Percentiles rank a stretch among this genome's conserved stretches.
phyloP scores from a whole-genome alignment of 371 early-diverging fungal genomes.

The Catenaria anguillulae region DNA sequence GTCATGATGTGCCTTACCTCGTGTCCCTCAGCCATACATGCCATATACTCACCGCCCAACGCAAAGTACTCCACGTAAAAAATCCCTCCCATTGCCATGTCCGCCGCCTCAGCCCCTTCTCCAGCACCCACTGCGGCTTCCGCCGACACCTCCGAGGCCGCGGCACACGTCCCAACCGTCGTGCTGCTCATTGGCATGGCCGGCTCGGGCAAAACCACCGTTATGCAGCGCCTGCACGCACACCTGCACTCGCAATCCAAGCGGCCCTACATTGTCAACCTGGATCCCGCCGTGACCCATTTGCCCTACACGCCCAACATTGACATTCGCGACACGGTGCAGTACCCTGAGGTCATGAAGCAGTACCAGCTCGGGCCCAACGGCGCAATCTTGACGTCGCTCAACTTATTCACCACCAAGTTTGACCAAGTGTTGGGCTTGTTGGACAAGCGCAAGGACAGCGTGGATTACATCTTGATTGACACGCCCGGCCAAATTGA shows the following conservation, averaged over 20 bases:
- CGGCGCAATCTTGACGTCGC: conserved; percentile 92
- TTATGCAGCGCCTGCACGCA: conserved; percentile 92
- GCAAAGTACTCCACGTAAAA: no score
- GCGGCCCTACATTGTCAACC: conserved; percentile 80
- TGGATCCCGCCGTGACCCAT: conserved; percentile 94
- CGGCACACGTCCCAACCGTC: no score
- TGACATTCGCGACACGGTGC: conserved; percentile 96
- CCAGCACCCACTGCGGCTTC: no score
- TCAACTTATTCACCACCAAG: conserved; percentile 95
- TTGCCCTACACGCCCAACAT: conserved; percentile 92
- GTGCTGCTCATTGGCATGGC: conserved; percentile 96
- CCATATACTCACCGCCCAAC: no score
- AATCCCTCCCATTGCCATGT: no score
- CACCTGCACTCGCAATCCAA: conserved; percentile 55
- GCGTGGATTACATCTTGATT: conserved; percentile 53
- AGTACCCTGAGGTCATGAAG: conserved; percentile 98
- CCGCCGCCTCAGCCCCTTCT: no score
- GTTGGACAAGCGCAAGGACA: conserved; percentile 57
- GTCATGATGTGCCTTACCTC: no score
- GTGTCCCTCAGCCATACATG: no score
- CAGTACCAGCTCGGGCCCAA: conserved; percentile 98
- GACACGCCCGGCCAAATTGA: conserved; percentile 99
- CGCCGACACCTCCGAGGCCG: no score
- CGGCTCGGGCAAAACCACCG: conserved; percentile 96
- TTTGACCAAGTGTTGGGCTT: conserved; percentile 87